Conservation (phyloP, 345 rosid genomes). For the Clausena lansium region DNA sequence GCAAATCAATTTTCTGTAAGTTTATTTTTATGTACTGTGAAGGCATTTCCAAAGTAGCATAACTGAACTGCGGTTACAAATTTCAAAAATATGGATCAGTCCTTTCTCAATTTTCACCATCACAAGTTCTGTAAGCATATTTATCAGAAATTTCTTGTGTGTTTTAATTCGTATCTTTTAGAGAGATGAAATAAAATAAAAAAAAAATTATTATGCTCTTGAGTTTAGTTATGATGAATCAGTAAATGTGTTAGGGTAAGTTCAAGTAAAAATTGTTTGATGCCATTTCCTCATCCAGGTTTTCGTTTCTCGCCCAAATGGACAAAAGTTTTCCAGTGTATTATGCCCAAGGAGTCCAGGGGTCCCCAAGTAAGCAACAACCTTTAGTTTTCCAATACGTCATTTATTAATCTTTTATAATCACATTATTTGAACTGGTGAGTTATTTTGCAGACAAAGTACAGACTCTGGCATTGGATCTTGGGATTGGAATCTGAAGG, state of each 20-base stretch:
- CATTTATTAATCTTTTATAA: not conserved
- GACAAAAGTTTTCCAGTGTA: conserved; percentile 71
- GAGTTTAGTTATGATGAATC: not conserved
- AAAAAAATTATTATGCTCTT: not conserved
- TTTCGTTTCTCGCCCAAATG: conserved; percentile 76
- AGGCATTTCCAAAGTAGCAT: not conserved
- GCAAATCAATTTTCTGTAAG: conserved; percentile 75
- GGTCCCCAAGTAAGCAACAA: conserved; percentile 43
- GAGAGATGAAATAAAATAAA: not conserved
- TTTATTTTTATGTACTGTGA: not conserved
- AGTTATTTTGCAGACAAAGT: conserved; percentile 29
- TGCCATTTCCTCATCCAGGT: conserved; percentile 41
- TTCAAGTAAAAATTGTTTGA: too few species aligned
- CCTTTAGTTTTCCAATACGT: not conserved
- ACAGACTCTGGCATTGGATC: conserved; percentile 67
- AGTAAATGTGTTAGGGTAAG: too few species aligned
- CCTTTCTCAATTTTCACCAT: not conserved
- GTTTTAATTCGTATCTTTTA: not conserved
- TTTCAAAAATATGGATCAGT: not conserved
- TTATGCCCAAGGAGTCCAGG: conserved; percentile 59
- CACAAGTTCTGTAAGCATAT: not conserved
- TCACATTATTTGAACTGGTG: conserved; percentile 19
- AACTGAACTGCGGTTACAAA: not conserved
- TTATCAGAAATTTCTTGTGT: not conserved
- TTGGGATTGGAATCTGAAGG: conserved; percentile 95